Evolutionary conservation across 2,329 filamentous ascomycete species (phyloP).

Genomic region (Verticillium isaacii): DNA sequence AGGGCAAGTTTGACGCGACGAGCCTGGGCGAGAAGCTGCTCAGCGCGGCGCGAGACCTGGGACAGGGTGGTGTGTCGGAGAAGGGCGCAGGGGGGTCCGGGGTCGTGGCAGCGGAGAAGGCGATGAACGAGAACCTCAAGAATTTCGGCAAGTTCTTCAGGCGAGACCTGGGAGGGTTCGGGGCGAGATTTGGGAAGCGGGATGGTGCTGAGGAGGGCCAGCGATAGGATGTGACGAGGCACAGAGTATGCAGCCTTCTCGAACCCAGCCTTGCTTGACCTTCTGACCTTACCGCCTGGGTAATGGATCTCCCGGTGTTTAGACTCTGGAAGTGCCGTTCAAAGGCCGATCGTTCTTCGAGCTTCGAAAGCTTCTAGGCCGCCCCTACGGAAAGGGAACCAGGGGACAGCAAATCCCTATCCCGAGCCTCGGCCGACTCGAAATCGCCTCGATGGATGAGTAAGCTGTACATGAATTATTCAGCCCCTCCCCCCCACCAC

Average conservation of each 20-base stretch:
- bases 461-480: background rate
- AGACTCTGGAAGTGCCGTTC: background rate
- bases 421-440: background rate
- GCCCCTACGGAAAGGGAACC: background rate
- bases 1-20: constrained; percentile 70
- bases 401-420: background rate
- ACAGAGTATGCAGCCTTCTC: background rate
- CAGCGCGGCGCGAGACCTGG: constrained; percentile 82
- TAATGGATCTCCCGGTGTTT: background rate
- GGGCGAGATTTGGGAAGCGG: constrained; percentile 65
- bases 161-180: constrained; percentile 74
- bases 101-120: constrained; percentile 44
- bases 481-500: background rate
- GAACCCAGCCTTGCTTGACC: background rate
- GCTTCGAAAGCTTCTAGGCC: background rate
- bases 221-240: constrained; percentile 1
- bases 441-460: background rate
- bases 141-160: constrained; percentile 97
- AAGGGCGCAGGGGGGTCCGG: constrained; percentile 28
- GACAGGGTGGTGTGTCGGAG: constrained; percentile 29
- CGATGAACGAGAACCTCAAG: constrained; percentile 87
- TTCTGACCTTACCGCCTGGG: background rate
- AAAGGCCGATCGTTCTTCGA: background rate
- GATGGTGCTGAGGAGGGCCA: constrained; percentile 33
- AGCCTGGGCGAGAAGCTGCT: constrained; percentile 83